These are phyloP conservation scores for Debaryomyces coudertii DNA, from an alignment of 1,139 yeast genomes.

Conservation along the genomic window DNA sequence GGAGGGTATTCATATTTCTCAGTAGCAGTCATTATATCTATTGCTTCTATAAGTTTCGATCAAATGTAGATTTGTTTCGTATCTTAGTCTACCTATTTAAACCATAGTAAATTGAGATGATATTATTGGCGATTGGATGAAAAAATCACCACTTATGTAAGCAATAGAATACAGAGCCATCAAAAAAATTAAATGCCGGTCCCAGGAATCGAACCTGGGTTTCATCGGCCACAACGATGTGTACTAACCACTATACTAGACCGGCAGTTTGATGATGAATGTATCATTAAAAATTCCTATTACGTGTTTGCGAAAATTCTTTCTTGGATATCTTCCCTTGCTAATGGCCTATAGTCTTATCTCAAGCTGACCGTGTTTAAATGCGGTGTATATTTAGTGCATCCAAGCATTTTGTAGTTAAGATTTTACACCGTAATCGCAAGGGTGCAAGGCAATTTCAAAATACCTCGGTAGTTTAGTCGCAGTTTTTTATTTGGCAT, in stretches of 20 bases:
- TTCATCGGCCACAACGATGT: conserved; percentile 58
- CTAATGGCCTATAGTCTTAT: too few relatives aligned
- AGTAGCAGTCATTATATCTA: conserved; percentile 9
- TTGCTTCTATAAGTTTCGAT: neutral
- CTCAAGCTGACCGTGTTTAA: too few relatives aligned
- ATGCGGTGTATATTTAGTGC: too few relatives aligned
- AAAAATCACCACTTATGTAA: conserved; percentile 5
- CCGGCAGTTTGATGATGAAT: conserved; percentile 25
- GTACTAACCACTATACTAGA: conserved; percentile 58
- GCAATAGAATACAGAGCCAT: neutral
- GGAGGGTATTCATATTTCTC: conserved; percentile 29
- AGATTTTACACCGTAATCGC: too few relatives aligned
- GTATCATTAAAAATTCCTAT: neutral
- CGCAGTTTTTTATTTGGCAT: neutral
- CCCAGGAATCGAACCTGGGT: conserved; percentile 64
- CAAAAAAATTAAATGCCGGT: conserved; percentile 42
- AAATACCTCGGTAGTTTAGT: too few relatives aligned
- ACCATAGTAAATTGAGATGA: conserved; percentile 7
- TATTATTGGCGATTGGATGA: conserved; percentile 7
- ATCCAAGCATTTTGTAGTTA: too few relatives aligned
- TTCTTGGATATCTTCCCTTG: too few relatives aligned
- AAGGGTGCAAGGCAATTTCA: too few relatives aligned
- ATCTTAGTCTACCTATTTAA: neutral
- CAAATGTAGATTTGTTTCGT: neutral
- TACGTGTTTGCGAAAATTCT: too few relatives aligned